Base-by-base conservation (phyloP, 345 rosid species). In the Aquilaria yunnanensis region DNA sequence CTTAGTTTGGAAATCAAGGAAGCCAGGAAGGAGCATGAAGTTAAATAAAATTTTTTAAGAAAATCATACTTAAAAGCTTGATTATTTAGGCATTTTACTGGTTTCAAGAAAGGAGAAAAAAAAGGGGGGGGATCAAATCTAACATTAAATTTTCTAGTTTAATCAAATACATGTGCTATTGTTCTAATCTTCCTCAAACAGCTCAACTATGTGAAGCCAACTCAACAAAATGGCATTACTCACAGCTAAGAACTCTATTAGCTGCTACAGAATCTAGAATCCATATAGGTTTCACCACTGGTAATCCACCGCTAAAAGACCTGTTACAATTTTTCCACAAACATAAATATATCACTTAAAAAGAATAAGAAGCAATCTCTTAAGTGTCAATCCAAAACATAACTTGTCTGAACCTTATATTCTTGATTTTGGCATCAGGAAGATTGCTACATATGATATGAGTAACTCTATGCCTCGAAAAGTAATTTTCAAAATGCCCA, bases 381-480 rank as follows among this genome's bases (percentile, higher is more conserved):
- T 14, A 13, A 47, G 6, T 7, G 10, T 37, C 43, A 5, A 37
- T 9, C 43, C 43, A 37, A 32, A 60, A 56, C 14, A 71, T 50
- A 59, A 34, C n/a, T 13, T 63, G 31, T 54, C 32, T 11, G 33
- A 58, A 93, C 98, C 97, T 85, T 66, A 88, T 67, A 77, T 93
- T 93, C 78, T 87, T 89, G 64, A 84, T 75, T 85, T 92, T 92
- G 67, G 89, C 79, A 65, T 85, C 84, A 12, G 96, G 88, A 70
- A 92, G 96, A 64, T 87, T 92, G 79, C 93, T 87, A 66, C 98
- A 92, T 51, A 92, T 85, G 32, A 92, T 92, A 75, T 92, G 98
- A 0, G 96, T 84, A 41, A 89, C 96, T 43, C 74, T 69, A 68
- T 70, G 89, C 75, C 93, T 92, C 0, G 96, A 87, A 69, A 92